These are phyloP conservation scores for Mollisiaceae sp. DNA, from an alignment of 2,329 filamentous ascomycete genomes.

Conservation along the genomic window DNA sequence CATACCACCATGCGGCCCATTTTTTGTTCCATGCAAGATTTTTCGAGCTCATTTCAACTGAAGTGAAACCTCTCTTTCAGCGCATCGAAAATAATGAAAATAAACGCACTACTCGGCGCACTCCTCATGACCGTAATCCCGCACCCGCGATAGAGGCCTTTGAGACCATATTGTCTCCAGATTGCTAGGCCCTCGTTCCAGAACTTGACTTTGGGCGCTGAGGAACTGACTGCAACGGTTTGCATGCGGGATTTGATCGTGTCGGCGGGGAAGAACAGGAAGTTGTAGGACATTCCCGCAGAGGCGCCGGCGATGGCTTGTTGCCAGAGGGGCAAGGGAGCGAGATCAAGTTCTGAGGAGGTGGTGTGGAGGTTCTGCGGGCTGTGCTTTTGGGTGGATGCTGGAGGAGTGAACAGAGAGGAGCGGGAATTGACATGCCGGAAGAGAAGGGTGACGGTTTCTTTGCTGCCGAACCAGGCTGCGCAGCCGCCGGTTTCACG, in stretches of 20 bases:
- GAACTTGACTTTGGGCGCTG: conserved; percentile 64
- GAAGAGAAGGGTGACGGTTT: conserved; percentile 66
- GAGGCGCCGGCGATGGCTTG: conserved; percentile 86
- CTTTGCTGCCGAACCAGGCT: conserved; percentile 94
- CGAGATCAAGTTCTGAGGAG: conserved; percentile 40
- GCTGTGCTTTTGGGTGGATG: conserved; percentile 7
- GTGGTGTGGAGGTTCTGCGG: conserved; percentile 23
- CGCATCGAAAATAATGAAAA: conserved; percentile 93
- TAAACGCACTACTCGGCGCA: conserved; percentile 95
- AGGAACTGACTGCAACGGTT: conserved; percentile 68
- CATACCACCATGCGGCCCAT: background rate
- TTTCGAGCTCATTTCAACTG: background rate
- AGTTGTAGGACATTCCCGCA: conserved; percentile 94
- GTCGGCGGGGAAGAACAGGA: conserved; percentile 95
- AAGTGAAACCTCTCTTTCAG: conserved; percentile 72
- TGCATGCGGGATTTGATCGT: conserved; percentile 98
- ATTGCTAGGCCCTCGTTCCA: conserved; percentile 71
- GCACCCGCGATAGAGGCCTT: conserved; percentile 89
- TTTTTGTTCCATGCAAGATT: too few relatives aligned
- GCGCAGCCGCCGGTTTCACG: conserved; percentile 92
- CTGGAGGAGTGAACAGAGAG: conserved; percentile 27
- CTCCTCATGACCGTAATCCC: conserved; percentile 89
- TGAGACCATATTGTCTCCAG: conserved; percentile 83
- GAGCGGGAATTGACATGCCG: conserved; percentile 49
- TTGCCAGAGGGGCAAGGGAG: conserved; percentile 78